Evolutionary conservation across 2,329 filamentous ascomycete species (phyloP), one percentile per base, ranked within the genome.

Genomic region (Colletotrichum liriopes): DNA sequence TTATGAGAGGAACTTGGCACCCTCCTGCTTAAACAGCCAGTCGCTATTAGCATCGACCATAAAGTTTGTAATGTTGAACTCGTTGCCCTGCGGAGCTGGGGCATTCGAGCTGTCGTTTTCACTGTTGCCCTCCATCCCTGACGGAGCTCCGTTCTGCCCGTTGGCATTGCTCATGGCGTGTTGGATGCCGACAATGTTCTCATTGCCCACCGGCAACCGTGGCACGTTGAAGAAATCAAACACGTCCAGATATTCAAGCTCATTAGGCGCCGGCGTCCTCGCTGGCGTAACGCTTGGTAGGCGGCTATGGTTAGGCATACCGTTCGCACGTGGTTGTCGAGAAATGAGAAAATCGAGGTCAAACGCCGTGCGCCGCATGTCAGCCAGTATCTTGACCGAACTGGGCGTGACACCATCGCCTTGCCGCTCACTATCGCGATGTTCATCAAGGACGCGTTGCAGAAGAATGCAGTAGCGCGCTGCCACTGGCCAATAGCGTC

Each of bases 211-310:
- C 0, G 89, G 88, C 32, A 98, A 84, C 23, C 94, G 86, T 1
- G 95, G 95, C 67, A 97, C 91, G 79, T 98, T 98, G 86, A 98
- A 98, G 79, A 97, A 98, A 77, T 96, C 94, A 79, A 98, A 98
- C 0, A 98, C 93, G 77, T 98, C 95, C 3, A 98, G 85, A 79
- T 97, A 97, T 79, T 97, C 95, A 4, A 98, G 85, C 78, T 97
- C 94, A 76, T 96, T 94, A 1, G 93, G 89, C 12, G 91, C 93
- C 0, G 94, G 93, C 39, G 92, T 93, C 74, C 90, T 88, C 1
- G 89, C 88, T 1, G 91, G 90, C 0, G 91, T 92, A 29, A 85
- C 82, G 75, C 86, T 89, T 3, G 86, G 84, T 55, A 88, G 76
- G 3, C 87, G 83, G 64, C 85, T 87, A 18, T 82, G 80, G 1